phyloP scores from a whole-genome alignment of 1,284 basidiomycete species.

The Sparassis latifolia region DNA sequence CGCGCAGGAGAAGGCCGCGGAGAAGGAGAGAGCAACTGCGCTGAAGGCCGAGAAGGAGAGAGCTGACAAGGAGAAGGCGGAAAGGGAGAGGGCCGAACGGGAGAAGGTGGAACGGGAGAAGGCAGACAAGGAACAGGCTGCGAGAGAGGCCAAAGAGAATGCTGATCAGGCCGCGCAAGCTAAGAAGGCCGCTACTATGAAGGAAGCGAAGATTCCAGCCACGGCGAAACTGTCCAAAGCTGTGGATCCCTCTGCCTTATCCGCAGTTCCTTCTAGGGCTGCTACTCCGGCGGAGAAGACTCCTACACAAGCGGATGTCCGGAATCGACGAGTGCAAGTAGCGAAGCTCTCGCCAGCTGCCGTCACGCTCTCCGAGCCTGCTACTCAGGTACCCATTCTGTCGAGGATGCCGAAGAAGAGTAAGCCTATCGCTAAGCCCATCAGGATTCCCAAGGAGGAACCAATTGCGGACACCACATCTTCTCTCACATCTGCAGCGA shows the following conservation, averaged over 20 bases:
- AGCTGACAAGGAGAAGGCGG: conserved; percentile 32
- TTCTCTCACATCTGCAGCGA: conserved; percentile 36
- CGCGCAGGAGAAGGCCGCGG: conserved; percentile 36
- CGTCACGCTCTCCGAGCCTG: conserved; percentile 26
- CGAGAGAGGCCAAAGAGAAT: conserved; percentile 27
- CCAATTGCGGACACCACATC: conserved; percentile 35
- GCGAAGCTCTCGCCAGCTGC: conserved; percentile 11
- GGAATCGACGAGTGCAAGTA: conserved; percentile 8
- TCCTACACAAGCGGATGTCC: neutral
- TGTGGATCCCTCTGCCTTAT: conserved; percentile 5
- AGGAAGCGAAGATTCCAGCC: conserved; percentile 20
- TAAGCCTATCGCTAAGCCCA: conserved; percentile 55
- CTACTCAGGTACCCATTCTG: conserved; percentile 58
- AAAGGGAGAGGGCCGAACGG: conserved; percentile 31
- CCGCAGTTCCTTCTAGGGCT: conserved; percentile 14
- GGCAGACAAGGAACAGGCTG: conserved; percentile 29
- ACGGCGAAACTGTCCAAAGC: conserved; percentile 9
- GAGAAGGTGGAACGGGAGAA: conserved; percentile 35
- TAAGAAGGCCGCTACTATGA: conserved; percentile 24
- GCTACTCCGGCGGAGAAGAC: conserved; percentile 18
- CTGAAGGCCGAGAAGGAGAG: conserved; percentile 31
- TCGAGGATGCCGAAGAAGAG: conserved; percentile 79
- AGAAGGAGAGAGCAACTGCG: conserved; percentile 36
- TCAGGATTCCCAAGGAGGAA: conserved; percentile 56
- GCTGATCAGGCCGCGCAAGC: conserved; percentile 17